These are phyloP conservation scores for Allium cepa DNA, from an alignment of 106 monocot genomes.

Conservation along the genomic window DNA sequence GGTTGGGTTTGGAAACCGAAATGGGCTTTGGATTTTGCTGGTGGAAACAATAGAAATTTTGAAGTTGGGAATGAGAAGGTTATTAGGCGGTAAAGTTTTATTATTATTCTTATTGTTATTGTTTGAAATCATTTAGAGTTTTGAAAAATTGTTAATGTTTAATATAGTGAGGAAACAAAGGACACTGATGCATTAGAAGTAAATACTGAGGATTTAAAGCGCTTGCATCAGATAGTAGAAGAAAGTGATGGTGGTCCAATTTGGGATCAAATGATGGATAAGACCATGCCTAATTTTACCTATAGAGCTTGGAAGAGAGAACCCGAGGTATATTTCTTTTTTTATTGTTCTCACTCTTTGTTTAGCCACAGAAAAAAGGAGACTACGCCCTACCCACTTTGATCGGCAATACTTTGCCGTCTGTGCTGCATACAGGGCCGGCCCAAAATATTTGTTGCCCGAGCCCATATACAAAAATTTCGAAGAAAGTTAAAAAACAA, in stretches of 20 bases:
- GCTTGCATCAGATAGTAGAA: constrained; percentile 55
- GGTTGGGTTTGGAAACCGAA: constrained; percentile 78
- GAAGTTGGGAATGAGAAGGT: neutral
- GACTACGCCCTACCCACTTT: too few relatives aligned
- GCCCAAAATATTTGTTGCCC: too few relatives aligned
- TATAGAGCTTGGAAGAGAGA: constrained; percentile 89
- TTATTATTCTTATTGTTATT: too few relatives aligned
- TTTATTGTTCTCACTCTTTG: neutral
- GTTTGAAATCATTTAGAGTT: too few relatives aligned
- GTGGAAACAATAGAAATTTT: constrained; percentile 1
- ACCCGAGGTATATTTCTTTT: constrained; percentile 36
- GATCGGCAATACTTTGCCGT: too few relatives aligned
- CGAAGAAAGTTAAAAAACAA: too few relatives aligned
- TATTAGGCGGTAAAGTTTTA: too few relatives aligned
- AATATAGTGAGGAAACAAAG: neutral
- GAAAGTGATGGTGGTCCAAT: constrained; percentile 55
- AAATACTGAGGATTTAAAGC: constrained; percentile 48
- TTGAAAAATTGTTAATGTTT: neutral
- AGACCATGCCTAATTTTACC: constrained; percentile 36
- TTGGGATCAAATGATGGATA: constrained; percentile 85
- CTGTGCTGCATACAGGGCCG: too few relatives aligned
- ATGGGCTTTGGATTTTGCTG: constrained; percentile 46
- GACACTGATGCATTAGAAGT: constrained; percentile 33
- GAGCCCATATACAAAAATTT: too few relatives aligned
- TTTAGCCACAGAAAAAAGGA: too few relatives aligned